These are phyloP conservation scores for Ramaria rubella DNA, from an alignment of 768 basidiomycete species.

Conservation along the genomic window DNA sequence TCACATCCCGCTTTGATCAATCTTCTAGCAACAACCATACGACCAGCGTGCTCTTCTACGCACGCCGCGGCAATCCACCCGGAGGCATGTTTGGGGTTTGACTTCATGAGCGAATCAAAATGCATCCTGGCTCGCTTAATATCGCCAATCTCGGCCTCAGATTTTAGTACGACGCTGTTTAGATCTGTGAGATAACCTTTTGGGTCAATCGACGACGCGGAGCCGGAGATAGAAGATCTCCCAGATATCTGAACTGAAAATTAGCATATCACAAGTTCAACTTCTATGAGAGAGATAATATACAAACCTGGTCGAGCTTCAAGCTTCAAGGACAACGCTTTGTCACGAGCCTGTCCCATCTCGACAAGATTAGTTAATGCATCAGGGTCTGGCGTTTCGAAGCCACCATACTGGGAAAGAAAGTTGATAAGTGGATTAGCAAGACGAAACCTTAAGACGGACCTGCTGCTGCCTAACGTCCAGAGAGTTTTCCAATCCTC, in stretches of 20 bases:
- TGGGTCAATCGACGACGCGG: slow-evolving; percentile 86
- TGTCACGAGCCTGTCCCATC: slow-evolving; percentile 95
- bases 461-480: slow-evolving; percentile 75
- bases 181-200: slow-evolving; percentile 98
- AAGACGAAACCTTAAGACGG: slow-evolving; percentile 16
- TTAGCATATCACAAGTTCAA: not conserved
- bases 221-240: slow-evolving; percentile 62
- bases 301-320: slow-evolving; percentile 93
- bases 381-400: slow-evolving; percentile 75
- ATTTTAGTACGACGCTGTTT: slow-evolving; percentile 85
- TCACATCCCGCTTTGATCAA: slow-evolving; percentile 92
- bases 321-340: slow-evolving; percentile 88
- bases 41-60: slow-evolving; percentile 91
- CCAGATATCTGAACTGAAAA: slow-evolving; percentile 49
- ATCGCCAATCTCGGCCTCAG: slow-evolving; percentile 95
- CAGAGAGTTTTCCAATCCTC: slow-evolving; percentile 70
- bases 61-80: slow-evolving; percentile 99
- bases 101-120: slow-evolving; percentile 93
- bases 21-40: slow-evolving; percentile 92
- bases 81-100: slow-evolving; percentile 94
- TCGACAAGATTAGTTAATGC: slow-evolving; percentile 90
- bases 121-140: slow-evolving; percentile 96
- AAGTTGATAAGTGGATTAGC: slow-evolving; percentile 8
- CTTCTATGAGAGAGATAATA: slow-evolving; percentile 21
- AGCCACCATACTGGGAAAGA: slow-evolving; percentile 62